Evolutionary conservation across 2,329 filamentous ascomycete species (phyloP).

Genomic region (Fusarium tjaetaba): DNA sequence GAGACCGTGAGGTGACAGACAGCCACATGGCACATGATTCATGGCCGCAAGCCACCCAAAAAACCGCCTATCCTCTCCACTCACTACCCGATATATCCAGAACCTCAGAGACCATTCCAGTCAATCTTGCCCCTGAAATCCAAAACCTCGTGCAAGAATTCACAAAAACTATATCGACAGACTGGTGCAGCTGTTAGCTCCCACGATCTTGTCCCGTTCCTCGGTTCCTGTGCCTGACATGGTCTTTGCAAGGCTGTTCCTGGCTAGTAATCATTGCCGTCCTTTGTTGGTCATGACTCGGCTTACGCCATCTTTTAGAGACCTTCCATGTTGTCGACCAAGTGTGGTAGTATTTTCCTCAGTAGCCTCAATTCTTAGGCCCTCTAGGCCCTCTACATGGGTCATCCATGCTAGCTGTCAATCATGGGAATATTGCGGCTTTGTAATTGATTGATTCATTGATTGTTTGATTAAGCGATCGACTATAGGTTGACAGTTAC

Average conservation of each 20-base stretch:
- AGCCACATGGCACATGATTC: constrained; percentile 30
- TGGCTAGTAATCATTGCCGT: constrained; percentile 31
- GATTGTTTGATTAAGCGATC: constrained; percentile 15
- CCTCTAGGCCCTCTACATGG: not conserved
- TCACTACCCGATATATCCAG: constrained; percentile 7
- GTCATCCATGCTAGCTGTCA: constrained; percentile 25
- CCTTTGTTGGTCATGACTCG: constrained; percentile 34
- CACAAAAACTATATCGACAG: constrained; percentile 28
- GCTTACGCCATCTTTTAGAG: constrained; percentile 15
- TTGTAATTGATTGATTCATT: constrained; percentile 10
- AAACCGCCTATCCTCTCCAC: not conserved
- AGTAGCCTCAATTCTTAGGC: not conserved
- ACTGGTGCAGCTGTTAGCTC: not conserved
- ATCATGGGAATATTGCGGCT: constrained; percentile 31
- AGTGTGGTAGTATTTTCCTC: not conserved
- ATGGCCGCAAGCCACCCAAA: constrained; percentile 27
- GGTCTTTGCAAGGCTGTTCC: constrained; percentile 22
- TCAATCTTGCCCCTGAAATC: constrained; percentile 24
- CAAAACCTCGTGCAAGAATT: constrained; percentile 28
- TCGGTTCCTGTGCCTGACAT: constrained; percentile 26
- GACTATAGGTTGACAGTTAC: constrained; percentile 77
- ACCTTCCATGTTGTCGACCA: not conserved
- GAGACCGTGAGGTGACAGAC: not conserved
- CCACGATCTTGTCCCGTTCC: not conserved
- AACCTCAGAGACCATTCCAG: constrained; percentile 31